Evolutionary conservation across 371 early-diverging fungal species (phyloP).

Genomic region (Choanephora cucurbitarum): DNA sequence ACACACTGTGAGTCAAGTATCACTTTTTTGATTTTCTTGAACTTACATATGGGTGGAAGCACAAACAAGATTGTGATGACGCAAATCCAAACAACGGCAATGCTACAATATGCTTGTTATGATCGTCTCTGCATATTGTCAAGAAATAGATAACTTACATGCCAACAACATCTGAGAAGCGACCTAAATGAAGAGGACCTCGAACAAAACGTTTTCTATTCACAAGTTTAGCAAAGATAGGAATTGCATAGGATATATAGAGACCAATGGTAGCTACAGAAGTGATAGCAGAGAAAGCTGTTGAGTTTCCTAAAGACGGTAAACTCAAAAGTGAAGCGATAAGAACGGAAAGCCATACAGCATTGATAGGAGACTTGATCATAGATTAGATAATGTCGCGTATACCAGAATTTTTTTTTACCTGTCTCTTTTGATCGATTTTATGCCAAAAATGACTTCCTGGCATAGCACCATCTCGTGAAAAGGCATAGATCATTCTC

Average conservation of each 20-base stretch:
- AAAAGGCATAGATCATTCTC: slow-evolving; percentile 74
- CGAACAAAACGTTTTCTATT: slow-evolving; percentile 23
- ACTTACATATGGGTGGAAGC: slow-evolving; percentile 46
- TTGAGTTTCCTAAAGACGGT: slow-evolving; percentile 40
- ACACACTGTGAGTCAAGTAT: background rate
- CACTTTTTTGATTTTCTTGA: background rate
- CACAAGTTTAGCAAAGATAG: slow-evolving; percentile 24
- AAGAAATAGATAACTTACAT: slow-evolving; percentile 13
- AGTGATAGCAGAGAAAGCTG: slow-evolving; percentile 62
- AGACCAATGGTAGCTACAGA: slow-evolving; percentile 69
- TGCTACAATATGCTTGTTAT: slow-evolving; percentile 2
- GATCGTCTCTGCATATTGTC: background rate
- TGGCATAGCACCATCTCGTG: slow-evolving; percentile 74
- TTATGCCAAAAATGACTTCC: slow-evolving; percentile 42
- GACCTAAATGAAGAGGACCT: slow-evolving; percentile 52
- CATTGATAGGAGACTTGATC: slow-evolving; percentile 51
- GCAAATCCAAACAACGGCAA: slow-evolving; percentile 50
- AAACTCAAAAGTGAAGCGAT: slow-evolving; percentile 51
- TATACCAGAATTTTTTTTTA: slow-evolving; percentile 54
- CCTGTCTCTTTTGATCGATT: slow-evolving; percentile 40
- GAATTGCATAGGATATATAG: slow-evolving; percentile 64
- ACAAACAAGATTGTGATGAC: slow-evolving; percentile 59
- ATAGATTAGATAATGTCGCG: slow-evolving; percentile 12
- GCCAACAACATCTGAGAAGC: slow-evolving; percentile 43
- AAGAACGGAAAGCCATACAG: slow-evolving; percentile 54